These are phyloP conservation scores for Colletotrichum agaves DNA, from an alignment of 2,329 filamentous ascomycete genomes.

Conservation along the genomic window DNA sequence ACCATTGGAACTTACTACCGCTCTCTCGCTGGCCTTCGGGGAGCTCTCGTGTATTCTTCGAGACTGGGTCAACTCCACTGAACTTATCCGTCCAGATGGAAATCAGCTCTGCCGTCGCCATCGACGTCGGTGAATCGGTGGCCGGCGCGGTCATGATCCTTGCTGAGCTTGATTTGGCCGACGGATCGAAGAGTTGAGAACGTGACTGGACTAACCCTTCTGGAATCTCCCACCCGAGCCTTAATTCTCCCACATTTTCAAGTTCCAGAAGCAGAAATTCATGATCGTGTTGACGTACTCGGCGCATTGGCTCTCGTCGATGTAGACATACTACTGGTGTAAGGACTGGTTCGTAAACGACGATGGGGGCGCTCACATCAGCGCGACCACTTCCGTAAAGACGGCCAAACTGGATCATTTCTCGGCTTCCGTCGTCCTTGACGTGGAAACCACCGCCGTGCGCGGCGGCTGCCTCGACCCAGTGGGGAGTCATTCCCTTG, in stretches of 20 bases:
- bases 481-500: slow-evolving; percentile 41
- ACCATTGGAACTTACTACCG: no score
- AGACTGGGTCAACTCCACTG: slow-evolving; percentile 45
- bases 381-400: slow-evolving; percentile 33
- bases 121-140: slow-evolving; percentile 52
- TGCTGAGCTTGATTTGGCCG: slow-evolving; percentile 44
- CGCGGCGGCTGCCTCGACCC: slow-evolving; percentile 34
- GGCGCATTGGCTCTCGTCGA: slow-evolving; percentile 3
- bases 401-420: slow-evolving; percentile 35
- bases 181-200: slow-evolving; percentile 36
- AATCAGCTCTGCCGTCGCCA: slow-evolving; percentile 49
- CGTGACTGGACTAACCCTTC: slow-evolving; percentile 24
- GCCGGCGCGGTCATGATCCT: slow-evolving; percentile 48
- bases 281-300: background rate
- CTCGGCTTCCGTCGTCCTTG: background rate
- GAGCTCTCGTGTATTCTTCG: slow-evolving; percentile 41
- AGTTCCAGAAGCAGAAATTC: background rate
- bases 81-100: slow-evolving; percentile 50
- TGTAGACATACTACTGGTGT: slow-evolving; percentile 33
- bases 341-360: background rate
- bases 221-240: slow-evolving; percentile 34
- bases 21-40: no score
- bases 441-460: slow-evolving; percentile 36
- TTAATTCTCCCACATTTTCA: slow-evolving; percentile 35
- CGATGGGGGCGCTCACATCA: slow-evolving; percentile 17